Evolutionary conservation across 805 yeast genomes (phyloP), one percentile per base, ranked within the genome.

Genomic region (Candida adriatica): DNA sequence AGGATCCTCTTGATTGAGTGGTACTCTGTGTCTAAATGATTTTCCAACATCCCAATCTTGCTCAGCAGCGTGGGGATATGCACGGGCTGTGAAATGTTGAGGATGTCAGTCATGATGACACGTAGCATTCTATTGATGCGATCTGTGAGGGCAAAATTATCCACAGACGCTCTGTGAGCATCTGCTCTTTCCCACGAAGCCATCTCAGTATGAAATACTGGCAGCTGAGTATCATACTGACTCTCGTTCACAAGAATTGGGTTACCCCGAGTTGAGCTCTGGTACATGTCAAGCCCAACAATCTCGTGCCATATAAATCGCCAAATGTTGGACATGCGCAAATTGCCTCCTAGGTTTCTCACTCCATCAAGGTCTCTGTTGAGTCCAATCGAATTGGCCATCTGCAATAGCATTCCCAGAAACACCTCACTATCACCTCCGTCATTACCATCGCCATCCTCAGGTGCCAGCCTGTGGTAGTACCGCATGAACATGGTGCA

Each of bases 251-350:
- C 62, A 8, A 58, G 39, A 16, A 65, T 46, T 0, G 75, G 70
- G 14, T 61, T 61, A 1, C 84, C 84, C 32, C 65, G 57, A 6
- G 61, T 56, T 36, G 62, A 54, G 13, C 70, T 62, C 33, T 68
- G 70, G 30, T 58, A 55, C 2, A 61, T 39, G 44, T 77, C 84
- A 25, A 59, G 37, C 1, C 66, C 43, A 9, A 71, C 55, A 26
- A 78, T 51, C 17, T 59, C 56, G 46, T 64, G 67, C 84, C 84
- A 78, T 5, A 75, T 62, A 42, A 73, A 75, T 45, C 84, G 61
- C 63, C 73, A 64, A 4, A 75, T 45, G 39, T 72, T 69, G 17
- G 64, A 60, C n/a, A 46, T 25, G 10, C 46, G 37, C 45, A 34
- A 33, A 47, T 58, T 28, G 36, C 48, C 27, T 16, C 33, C 34